Conservation (phyloP, 2,329 filamentous ascomycete species). For the Rutstroemia sp. region DNA sequence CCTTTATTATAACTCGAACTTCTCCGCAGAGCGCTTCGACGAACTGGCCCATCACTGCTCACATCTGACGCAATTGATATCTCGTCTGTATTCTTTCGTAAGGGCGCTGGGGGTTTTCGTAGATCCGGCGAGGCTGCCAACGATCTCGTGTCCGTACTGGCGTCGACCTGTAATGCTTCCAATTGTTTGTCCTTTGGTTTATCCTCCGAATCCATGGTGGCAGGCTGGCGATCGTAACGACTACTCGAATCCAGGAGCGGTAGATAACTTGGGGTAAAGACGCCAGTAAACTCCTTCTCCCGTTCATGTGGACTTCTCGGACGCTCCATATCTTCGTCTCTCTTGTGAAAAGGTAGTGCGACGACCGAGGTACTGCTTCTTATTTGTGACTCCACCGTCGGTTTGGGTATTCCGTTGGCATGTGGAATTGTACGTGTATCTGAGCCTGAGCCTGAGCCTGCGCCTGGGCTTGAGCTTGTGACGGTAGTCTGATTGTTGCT, state of each 20-base stretch:
- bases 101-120: slow-evolving; percentile 19
- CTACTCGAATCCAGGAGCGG: slow-evolving; percentile 46
- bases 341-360: neutral
- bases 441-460: slow-evolving; percentile 22
- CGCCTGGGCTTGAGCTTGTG: neutral
- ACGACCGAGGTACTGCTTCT: neutral
- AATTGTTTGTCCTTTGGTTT: slow-evolving; percentile 17
- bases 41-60: slow-evolving; percentile 43
- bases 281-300: slow-evolving; percentile 51
- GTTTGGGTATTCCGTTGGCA: slow-evolving; percentile 1
- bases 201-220: slow-evolving; percentile 1
- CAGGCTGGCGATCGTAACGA: slow-evolving; percentile 15
- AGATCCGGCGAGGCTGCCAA: slow-evolving; percentile 19
- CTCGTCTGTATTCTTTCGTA: slow-evolving; percentile 28
- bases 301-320: slow-evolving; percentile 44
- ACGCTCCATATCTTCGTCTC: slow-evolving; percentile 24
- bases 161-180: slow-evolving; percentile 17
- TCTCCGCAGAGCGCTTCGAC: slow-evolving; percentile 51
- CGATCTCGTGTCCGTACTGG: slow-evolving; percentile 20
- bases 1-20: slow-evolving; percentile 43
- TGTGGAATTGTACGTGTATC: neutral
- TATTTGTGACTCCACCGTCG: neutral
- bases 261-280: slow-evolving; percentile 57
- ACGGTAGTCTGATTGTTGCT: slow-evolving; percentile 14
- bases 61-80: slow-evolving; percentile 43